Evolutionary conservation across 2,329 filamentous ascomycete species (phyloP).

Genomic region (Exophiala viscosa): DNA sequence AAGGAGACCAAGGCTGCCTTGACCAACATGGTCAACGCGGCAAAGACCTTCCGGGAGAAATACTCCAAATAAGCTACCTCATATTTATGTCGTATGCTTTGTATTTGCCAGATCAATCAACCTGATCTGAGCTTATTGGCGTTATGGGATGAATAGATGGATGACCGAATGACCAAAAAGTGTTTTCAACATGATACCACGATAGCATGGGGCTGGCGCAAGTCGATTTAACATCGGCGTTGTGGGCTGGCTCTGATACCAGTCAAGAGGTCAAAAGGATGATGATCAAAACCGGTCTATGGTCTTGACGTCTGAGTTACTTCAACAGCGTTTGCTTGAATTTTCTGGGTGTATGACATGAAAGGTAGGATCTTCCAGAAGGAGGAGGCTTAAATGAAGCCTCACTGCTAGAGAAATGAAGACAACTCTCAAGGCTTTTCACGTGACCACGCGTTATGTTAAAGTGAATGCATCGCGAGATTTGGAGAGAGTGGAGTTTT

Average conservation of each 20-base stretch:
- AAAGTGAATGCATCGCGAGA: background rate
- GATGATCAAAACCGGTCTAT: slow-evolving; percentile 1
- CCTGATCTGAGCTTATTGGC: slow-evolving; percentile 22
- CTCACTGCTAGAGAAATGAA: too few species aligned
- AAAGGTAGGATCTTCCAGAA: too few species aligned
- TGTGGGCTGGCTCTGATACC: slow-evolving; percentile 22
- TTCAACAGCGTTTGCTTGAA: slow-evolving; percentile 1
- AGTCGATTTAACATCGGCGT: slow-evolving; percentile 32
- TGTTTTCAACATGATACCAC: slow-evolving; percentile 31
- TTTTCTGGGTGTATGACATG: too few species aligned
- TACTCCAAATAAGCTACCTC: slow-evolving; percentile 44
- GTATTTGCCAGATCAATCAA: slow-evolving; percentile 24
- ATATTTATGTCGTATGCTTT: slow-evolving; percentile 1
- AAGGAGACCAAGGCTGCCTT: slow-evolving; percentile 96
- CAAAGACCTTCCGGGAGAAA: slow-evolving; percentile 93
- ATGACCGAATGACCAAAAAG: slow-evolving; percentile 23
- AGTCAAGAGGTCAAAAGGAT: slow-evolving; percentile 7
- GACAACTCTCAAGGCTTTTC: background rate
- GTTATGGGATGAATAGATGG: slow-evolving; percentile 13
- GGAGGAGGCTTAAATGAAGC: too few species aligned
- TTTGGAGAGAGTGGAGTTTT: background rate
- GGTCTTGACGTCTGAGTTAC: background rate
- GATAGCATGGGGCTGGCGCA: slow-evolving; percentile 24
- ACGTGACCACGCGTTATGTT: background rate
- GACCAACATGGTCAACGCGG: slow-evolving; percentile 95